These are phyloP conservation scores for Seiridium unicorne DNA, from an alignment of 2,329 filamentous ascomycete genomes.

Conservation along the genomic window DNA sequence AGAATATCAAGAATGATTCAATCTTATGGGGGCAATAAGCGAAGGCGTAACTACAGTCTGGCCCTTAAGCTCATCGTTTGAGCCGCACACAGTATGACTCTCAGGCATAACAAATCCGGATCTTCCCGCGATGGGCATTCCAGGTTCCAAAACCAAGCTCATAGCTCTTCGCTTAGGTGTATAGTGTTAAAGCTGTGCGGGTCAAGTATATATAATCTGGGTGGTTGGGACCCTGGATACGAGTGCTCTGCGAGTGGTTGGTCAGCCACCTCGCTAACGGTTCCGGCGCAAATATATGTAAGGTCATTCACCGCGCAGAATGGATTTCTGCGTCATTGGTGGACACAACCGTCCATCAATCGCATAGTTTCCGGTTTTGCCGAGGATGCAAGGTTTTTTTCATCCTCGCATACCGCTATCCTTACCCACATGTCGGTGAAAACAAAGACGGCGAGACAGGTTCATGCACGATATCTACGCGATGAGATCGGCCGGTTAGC, in stretches of 20 bases:
- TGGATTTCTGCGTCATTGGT: not conserved
- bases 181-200: too few relatives aligned
- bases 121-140: too few relatives aligned
- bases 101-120: too few relatives aligned
- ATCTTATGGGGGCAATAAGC: too few relatives aligned
- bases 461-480: not conserved
- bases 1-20: too few relatives aligned
- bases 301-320: not conserved
- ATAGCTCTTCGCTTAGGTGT: too few relatives aligned
- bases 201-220: too few relatives aligned
- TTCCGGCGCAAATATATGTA: not conserved
- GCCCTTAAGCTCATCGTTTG: too few relatives aligned
- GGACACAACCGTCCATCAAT: not conserved
- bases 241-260: not conserved
- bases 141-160: too few relatives aligned
- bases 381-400: not conserved
- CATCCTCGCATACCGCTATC: not conserved
- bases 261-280: not conserved
- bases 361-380: not conserved
- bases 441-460: not conserved
- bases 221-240: not conserved
- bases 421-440: not conserved
- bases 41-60: too few relatives aligned
- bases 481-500: not conserved
- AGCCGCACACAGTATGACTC: too few relatives aligned